These are phyloP conservation scores for Apophysomyces ossiformis DNA, from an alignment of 371 early-diverging fungal species.

Conservation along the genomic window DNA sequence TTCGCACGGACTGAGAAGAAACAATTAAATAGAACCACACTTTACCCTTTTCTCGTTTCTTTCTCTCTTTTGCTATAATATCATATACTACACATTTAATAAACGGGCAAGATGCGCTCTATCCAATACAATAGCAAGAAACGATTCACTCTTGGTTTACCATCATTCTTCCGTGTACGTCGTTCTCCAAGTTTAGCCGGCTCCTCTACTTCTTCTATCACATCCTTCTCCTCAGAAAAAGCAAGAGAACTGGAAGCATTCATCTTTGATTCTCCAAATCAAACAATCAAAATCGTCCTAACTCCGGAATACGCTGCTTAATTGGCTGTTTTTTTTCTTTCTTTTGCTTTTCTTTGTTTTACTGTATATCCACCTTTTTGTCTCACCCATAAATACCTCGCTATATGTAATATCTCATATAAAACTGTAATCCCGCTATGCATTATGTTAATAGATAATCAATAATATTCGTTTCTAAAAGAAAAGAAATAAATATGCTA, in stretches of 20 bases:
- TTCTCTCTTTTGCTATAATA: neutral
- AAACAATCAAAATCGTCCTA: neutral
- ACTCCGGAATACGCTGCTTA: slow-evolving; percentile 9
- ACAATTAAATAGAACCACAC: neutral
- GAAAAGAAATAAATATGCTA: neutral
- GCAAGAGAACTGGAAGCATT: slow-evolving; percentile 7
- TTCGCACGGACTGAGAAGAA: neutral
- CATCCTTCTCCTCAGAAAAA: slow-evolving; percentile 5
- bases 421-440: too few species aligned
- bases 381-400: neutral
- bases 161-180: neutral
- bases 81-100: neutral
- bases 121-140: neutral
- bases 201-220: neutral
- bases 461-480: neutral
- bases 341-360: neutral
- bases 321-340: neutral
- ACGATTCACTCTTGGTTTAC: neutral
- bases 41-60: neutral
- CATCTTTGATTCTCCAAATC: neutral
- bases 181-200: neutral
- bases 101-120: too few species aligned
- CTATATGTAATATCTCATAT: neutral
- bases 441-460: neutral
- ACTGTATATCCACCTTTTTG: too few species aligned